These are phyloP conservation scores for Russula olivacea DNA, from an alignment of 768 basidiomycete species.

Conservation along the genomic window DNA sequence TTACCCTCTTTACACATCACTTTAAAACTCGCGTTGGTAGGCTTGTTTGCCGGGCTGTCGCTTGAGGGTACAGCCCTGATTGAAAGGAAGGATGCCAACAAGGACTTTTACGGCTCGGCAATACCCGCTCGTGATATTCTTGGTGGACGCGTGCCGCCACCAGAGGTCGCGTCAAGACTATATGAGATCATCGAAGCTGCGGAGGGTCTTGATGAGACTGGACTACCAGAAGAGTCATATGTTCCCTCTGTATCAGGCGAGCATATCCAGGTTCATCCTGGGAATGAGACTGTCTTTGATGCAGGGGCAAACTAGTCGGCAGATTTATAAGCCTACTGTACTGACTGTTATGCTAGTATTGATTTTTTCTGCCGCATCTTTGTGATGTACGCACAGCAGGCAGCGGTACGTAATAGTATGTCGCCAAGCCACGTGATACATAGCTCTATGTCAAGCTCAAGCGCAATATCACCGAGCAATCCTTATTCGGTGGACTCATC, in stretches of 20 bases:
- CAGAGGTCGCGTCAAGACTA: conserved; percentile 85
- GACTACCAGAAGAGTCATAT: conserved; percentile 72
- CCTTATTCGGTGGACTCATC: neutral
- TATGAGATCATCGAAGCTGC: conserved; percentile 98
- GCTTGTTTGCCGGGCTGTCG: conserved; percentile 90
- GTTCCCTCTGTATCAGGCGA: conserved; percentile 63
- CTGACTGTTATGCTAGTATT: conserved; percentile 3
- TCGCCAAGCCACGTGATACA: neutral
- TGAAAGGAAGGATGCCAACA: conserved; percentile 93
- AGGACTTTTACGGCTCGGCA: conserved; percentile 90
- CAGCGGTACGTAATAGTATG: neutral
- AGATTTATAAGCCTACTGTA: neutral
- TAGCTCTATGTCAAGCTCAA: neutral
- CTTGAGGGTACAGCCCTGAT: conserved; percentile 93
- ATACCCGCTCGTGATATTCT: conserved; percentile 89
- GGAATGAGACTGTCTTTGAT: conserved; percentile 63
- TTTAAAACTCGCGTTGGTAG: conserved; percentile 36
- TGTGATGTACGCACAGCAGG: neutral
- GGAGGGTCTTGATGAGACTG: conserved; percentile 84
- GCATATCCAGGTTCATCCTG: conserved; percentile 44
- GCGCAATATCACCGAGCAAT: neutral
- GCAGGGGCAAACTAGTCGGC: conserved; percentile 44
- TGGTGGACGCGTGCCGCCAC: conserved; percentile 91
- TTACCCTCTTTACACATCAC: neutral
- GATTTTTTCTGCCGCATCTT: neutral